Conservation (phyloP, 2,329 filamentous ascomycete genomes). For the Cladophialophora yegresii region DNA sequence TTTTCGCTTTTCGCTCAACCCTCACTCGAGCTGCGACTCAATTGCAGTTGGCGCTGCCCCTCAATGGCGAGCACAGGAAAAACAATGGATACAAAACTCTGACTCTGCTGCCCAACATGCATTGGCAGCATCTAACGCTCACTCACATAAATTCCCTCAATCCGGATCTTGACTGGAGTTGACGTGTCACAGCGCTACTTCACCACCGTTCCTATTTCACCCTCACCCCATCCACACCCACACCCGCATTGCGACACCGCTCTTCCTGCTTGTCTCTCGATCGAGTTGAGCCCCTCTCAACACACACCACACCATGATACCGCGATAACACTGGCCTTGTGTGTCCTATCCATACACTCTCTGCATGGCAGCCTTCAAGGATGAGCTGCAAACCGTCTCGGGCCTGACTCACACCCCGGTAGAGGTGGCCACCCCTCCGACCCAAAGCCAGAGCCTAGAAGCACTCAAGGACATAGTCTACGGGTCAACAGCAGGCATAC, state of each 20-base stretch:
- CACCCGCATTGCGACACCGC: conserved; percentile 23
- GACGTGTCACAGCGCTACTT: neutral
- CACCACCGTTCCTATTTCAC: conserved; percentile 11
- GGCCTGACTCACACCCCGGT: conserved; percentile 25
- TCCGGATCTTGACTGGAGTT: neutral
- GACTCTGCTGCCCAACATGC: conserved; percentile 6
- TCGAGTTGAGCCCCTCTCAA: conserved; percentile 11
- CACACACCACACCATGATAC: conserved; percentile 41
- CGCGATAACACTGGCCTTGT: conserved; percentile 41
- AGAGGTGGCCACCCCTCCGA: conserved; percentile 13
- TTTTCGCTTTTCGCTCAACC: conserved; percentile 2
- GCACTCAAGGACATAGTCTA: conserved; percentile 84
- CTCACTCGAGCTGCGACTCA: neutral
- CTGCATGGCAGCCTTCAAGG: conserved; percentile 35
- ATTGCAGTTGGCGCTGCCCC: neutral
- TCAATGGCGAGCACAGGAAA: conserved; percentile 1
- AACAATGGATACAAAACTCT: conserved; percentile 14
- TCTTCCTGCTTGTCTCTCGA: conserved; percentile 25
- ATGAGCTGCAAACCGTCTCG: conserved; percentile 28
- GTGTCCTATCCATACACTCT: conserved; percentile 5
- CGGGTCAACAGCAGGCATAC: conserved; percentile 82
- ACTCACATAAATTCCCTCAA: conserved; percentile 4
- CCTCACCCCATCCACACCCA: neutral
- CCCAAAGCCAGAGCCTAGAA: conserved; percentile 57
- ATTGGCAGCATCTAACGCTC: neutral